Percentiles rank a stretch among this genome's conserved stretches.
Conservation (phyloP, 805 yeast species). For the Yamadazyma sp. region DNA sequence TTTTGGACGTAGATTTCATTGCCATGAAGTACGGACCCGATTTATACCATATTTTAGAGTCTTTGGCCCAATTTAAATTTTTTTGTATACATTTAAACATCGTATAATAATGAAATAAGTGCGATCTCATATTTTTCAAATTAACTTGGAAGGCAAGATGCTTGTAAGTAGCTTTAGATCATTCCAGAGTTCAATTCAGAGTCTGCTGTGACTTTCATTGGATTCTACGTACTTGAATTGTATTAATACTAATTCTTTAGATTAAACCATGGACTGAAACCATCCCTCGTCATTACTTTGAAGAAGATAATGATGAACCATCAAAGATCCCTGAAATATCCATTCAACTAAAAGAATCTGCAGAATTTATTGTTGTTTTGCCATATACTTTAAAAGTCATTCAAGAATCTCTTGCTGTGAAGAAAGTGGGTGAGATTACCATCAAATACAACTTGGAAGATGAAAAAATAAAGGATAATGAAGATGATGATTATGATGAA, state of each 20-base stretch:
- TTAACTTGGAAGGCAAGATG: too few relatives aligned
- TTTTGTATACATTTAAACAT: too few relatives aligned
- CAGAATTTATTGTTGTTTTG: conserved; percentile 23
- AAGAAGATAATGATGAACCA: conserved; percentile 31
- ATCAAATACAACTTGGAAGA: conserved; percentile 3
- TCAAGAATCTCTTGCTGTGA: conserved; percentile 14
- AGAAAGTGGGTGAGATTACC: conserved; percentile 5
- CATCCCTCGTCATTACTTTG: conserved; percentile 51
- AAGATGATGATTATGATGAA: conserved; percentile 43
- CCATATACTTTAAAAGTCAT: conserved; percentile 26
- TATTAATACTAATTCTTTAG: conserved; percentile 4
- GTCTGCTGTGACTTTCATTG: too few relatives aligned
- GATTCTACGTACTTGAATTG: too few relatives aligned
- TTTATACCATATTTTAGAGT: too few relatives aligned
- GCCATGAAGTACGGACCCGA: too few relatives aligned
- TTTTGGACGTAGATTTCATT: too few relatives aligned
- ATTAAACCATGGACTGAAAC: conserved; percentile 49
- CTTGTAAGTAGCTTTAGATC: conserved; percentile 17
- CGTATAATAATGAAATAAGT: too few relatives aligned
- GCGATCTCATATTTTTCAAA: too few relatives aligned
- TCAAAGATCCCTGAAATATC: conserved; percentile 26
- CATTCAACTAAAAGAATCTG: conserved; percentile 14
- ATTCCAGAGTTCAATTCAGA: too few relatives aligned
- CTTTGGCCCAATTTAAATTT: too few relatives aligned
- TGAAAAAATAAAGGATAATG: conserved; percentile 3